Evolutionary conservation across 352 stramenopile genomes (phyloP).

Genomic region (Pythium oligandrum): DNA sequence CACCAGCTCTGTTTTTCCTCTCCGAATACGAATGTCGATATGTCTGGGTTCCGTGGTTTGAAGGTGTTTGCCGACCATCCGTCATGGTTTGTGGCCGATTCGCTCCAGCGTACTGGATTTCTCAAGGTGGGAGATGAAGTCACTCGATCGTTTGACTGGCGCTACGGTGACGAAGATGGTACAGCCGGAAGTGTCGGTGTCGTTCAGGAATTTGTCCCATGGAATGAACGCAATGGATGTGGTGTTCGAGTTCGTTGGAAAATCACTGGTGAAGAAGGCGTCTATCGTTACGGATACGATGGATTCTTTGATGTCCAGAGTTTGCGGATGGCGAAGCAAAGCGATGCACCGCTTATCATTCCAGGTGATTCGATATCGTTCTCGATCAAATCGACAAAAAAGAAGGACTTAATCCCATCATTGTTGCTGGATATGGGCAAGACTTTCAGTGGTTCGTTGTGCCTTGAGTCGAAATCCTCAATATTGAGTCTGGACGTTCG

Average conservation of each 20-base stretch:
- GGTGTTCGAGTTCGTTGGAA: conserved; percentile 60
- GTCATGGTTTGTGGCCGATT: conserved; percentile 36
- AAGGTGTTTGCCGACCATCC: conserved; percentile 17
- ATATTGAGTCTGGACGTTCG: conserved; percentile 16
- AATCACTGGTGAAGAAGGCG: conserved; percentile 20
- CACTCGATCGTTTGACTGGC: conserved; percentile 52
- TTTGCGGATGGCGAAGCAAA: conserved; percentile 10
- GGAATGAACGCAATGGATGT: conserved; percentile 38
- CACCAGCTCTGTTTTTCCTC: conserved; percentile 11
- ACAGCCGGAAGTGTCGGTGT: conserved; percentile 46
- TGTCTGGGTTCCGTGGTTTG: conserved; percentile 8
- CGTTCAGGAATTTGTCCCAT: conserved; percentile 50
- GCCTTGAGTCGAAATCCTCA: conserved; percentile 19
- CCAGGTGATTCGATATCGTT: conserved; percentile 36
- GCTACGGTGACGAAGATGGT: conserved; percentile 72
- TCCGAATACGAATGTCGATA: not conserved
- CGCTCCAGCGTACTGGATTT: conserved; percentile 18
- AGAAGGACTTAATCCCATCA: not conserved
- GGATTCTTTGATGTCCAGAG: conserved; percentile 58
- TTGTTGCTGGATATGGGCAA: conserved; percentile 16
- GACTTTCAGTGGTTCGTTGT: conserved; percentile 31
- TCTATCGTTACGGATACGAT: conserved; percentile 67
- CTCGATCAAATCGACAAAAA: conserved; percentile 15
- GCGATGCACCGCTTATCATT: conserved; percentile 39
- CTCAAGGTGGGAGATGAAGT: conserved; percentile 39